A percentile compares a stretch with the other conserved stretches of the same genome.
Evolutionary conservation across 1,284 basidiomycete genomes (phyloP).

Genomic region (Naganishia cerealis): DNA sequence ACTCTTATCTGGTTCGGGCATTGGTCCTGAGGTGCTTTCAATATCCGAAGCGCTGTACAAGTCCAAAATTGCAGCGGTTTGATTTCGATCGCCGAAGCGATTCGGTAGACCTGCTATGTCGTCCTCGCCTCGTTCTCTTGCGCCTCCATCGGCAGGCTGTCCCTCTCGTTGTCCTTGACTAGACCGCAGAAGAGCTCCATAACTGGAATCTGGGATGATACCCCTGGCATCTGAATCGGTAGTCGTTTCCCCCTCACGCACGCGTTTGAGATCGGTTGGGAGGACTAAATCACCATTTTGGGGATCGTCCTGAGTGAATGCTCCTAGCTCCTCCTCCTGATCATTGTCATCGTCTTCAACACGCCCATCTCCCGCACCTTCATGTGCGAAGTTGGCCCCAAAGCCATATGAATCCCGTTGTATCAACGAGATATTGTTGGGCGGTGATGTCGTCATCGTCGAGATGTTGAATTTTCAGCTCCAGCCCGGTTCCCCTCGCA

Average conservation of each 20-base stretch:
- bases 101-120: background rate
- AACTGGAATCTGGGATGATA: conserved; percentile 28
- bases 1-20: background rate
- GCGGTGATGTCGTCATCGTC: conserved; percentile 23
- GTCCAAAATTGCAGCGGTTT: conserved; percentile 26
- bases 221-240: conserved; percentile 5
- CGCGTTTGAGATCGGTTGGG: conserved; percentile 8
- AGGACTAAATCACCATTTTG: background rate
- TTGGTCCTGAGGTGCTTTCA: conserved; percentile 34
- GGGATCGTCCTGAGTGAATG: conserved; percentile 5
- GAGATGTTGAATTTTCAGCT: background rate
- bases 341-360: background rate
- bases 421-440: conserved; percentile 11
- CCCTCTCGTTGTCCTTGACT: conserved; percentile 40
- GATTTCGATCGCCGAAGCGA: conserved; percentile 14
- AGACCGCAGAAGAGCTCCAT: conserved; percentile 12
- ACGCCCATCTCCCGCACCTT: background rate
- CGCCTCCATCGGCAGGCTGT: conserved; percentile 60
- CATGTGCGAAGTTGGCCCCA: background rate
- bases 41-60: conserved; percentile 39
- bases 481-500: background rate
- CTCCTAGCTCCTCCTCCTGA: conserved; percentile 1
- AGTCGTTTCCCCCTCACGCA: background rate
- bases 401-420: conserved; percentile 23
- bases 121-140: conserved; percentile 30